Evolutionary conservation across 768 basidiomycete species (phyloP).

Genomic region (Scleroderma citrinum): DNA sequence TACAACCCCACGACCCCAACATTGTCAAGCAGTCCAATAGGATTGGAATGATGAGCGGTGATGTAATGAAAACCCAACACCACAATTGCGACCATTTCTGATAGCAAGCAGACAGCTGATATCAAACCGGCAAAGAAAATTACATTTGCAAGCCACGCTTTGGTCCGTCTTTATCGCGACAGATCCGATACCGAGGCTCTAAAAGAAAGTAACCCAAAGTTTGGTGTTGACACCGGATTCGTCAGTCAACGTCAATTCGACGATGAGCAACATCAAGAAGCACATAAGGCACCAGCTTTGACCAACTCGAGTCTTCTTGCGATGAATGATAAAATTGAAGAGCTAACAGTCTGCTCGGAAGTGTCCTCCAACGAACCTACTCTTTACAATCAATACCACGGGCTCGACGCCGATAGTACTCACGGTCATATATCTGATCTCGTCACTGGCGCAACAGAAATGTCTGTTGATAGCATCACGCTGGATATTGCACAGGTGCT

Average conservation of each 20-base stretch:
- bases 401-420: not conserved
- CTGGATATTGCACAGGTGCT: slow-evolving; percentile 16
- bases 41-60: slow-evolving; percentile 14
- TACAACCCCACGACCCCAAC: not conserved
- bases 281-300: no score
- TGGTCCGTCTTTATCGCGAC: not conserved
- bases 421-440: not conserved
- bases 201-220: not conserved
- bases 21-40: slow-evolving; percentile 5
- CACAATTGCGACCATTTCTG: slow-evolving; percentile 15
- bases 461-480: slow-evolving; percentile 3
- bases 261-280: not conserved
- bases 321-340: no score
- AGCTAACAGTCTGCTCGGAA: no score
- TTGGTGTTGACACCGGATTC: not conserved
- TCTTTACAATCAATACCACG: no score
- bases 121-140: not conserved
- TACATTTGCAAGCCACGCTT: not conserved
- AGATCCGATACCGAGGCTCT: not conserved
- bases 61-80: slow-evolving; percentile 16
- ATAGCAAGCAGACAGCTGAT: not conserved
- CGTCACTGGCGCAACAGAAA: not conserved
- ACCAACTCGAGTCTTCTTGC: no score
- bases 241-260: not conserved
- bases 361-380: no score